Evolutionary conservation across 805 yeast genomes (phyloP).

Genomic region (Sugiyamaella valdiviana): DNA sequence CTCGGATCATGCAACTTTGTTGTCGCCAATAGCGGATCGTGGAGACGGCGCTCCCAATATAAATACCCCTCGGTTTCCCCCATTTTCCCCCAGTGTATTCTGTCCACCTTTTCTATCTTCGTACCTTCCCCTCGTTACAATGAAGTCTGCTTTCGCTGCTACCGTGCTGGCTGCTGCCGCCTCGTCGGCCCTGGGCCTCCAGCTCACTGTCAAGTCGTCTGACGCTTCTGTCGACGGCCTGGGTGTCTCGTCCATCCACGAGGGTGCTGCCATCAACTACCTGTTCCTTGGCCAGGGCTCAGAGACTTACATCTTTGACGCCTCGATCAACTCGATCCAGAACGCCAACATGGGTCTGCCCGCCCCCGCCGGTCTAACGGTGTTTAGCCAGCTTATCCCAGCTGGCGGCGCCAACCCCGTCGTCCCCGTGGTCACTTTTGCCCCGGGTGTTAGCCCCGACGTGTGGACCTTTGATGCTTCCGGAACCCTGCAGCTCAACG

Average conservation of each 20-base stretch:
- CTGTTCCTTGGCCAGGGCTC: constrained; percentile 30
- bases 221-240: constrained; percentile 26
- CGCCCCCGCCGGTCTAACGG: background rate
- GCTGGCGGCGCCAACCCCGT: background rate
- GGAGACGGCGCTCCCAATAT: too few species aligned
- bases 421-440: constrained; percentile 1
- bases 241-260: constrained; percentile 33
- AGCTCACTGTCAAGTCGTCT: constrained; percentile 5
- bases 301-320: constrained; percentile 22
- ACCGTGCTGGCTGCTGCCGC: constrained; percentile 16
- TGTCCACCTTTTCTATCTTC: too few species aligned
- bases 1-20: too few species aligned
- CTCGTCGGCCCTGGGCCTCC: constrained; percentile 16
- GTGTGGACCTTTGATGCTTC: constrained; percentile 9
- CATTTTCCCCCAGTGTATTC: too few species aligned
- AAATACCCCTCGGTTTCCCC: too few species aligned
- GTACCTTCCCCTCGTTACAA: background rate
- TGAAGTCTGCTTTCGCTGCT: constrained; percentile 7
- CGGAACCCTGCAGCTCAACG: constrained; percentile 30
- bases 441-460: constrained; percentile 7
- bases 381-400: background rate
- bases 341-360: background rate
- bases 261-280: constrained; percentile 43
- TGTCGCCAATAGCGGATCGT: too few species aligned
- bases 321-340: constrained; percentile 5